Percentiles rank a stretch among this genome's conserved stretches.
These are phyloP conservation scores for Syncephalis fuscata DNA, from an alignment of 371 early-diverging fungal genomes.

Conservation along the genomic window DNA sequence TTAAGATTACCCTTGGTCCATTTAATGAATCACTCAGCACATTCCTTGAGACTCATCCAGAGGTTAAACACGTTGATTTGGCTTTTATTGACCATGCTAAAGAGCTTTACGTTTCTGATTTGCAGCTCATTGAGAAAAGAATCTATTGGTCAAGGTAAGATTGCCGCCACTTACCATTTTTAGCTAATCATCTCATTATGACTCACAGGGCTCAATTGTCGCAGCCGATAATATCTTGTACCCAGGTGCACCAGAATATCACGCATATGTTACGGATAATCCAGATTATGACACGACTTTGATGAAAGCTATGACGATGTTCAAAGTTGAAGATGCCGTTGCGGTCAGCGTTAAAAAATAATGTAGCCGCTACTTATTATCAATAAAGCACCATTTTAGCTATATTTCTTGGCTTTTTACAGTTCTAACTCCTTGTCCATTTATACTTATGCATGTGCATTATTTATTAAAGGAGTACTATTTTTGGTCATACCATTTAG, in stretches of 20 bases:
- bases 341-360: too few species aligned
- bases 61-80: background rate
- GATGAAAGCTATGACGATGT: too few species aligned
- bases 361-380: too few species aligned
- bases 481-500: too few species aligned
- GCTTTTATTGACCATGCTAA: background rate
- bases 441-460: too few species aligned
- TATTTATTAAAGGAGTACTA: too few species aligned
- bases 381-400: too few species aligned
- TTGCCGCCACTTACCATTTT: too few species aligned
- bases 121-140: background rate
- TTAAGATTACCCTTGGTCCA: background rate
- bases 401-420: too few species aligned
- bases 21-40: background rate
- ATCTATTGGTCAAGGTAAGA: background rate
- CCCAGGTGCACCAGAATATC: background rate
- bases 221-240: background rate
- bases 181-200: background rate
- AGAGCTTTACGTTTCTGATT: background rate
- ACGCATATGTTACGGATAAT: background rate
- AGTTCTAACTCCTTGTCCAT: too few species aligned
- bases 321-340: too few species aligned
- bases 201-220: background rate
- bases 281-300: too few species aligned
- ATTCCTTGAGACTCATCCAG: background rate